These are phyloP conservation scores for Alternaria sp. DNA, from an alignment of 2,329 filamentous ascomycete species.

Conservation along the genomic window DNA sequence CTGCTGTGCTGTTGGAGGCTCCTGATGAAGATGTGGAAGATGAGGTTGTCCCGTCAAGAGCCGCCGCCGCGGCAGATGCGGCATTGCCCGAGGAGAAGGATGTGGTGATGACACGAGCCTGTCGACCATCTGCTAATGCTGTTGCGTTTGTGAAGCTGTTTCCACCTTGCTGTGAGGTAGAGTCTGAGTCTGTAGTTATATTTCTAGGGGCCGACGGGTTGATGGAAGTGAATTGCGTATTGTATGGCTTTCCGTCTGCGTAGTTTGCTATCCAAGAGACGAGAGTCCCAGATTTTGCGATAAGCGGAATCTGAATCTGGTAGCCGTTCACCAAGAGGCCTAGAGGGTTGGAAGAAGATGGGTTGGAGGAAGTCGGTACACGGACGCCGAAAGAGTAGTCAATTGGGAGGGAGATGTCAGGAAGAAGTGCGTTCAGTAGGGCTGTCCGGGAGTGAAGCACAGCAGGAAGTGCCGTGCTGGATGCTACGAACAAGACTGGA, in stretches of 20 bases:
- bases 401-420: background rate
- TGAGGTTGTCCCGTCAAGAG: too few relatives aligned
- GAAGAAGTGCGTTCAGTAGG: background rate
- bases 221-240: constrained; percentile 1
- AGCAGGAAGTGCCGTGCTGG: background rate
- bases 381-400: constrained; percentile 3
- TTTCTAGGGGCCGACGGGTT: background rate
- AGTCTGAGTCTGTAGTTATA: too few relatives aligned
- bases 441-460: background rate
- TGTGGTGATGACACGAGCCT: too few relatives aligned
- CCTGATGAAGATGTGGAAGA: too few relatives aligned
- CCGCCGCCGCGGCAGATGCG: too few relatives aligned
- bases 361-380: background rate
- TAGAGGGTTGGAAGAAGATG: background rate
- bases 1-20: too few relatives aligned
- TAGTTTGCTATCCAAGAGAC: constrained; percentile 7
- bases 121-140: too few relatives aligned
- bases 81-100: too few relatives aligned
- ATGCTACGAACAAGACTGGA: background rate
- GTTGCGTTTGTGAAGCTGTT: too few relatives aligned
- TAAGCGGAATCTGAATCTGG: background rate
- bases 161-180: too few relatives aligned
- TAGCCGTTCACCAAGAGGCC: too few relatives aligned
- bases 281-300: background rate
- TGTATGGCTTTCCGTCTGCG: background rate